Percentiles rank a stretch among this genome's conserved stretches.
These are phyloP conservation scores for Yueomyces sinensis DNA, from an alignment of 805 yeast genomes.

Conservation along the genomic window DNA sequence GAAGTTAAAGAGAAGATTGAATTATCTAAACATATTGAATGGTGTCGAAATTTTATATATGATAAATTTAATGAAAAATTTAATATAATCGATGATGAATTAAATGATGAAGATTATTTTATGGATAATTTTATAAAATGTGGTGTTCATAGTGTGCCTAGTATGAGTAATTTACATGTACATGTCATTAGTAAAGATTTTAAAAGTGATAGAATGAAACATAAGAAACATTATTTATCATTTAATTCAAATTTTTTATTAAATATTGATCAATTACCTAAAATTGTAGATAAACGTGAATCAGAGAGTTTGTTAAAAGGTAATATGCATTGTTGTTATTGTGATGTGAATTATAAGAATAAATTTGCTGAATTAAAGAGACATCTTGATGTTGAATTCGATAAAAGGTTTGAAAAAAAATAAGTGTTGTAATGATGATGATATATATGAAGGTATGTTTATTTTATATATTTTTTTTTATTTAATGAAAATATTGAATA, in stretches of 20 bases:
- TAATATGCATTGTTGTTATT: slow-evolving; percentile 31
- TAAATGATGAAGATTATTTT: slow-evolving; percentile 10
- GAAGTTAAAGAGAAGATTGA: slow-evolving; percentile 26
- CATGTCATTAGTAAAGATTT: slow-evolving; percentile 63
- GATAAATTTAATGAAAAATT: slow-evolving; percentile 9
- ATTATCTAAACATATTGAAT: slow-evolving; percentile 20
- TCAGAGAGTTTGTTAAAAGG: slow-evolving; percentile 4
- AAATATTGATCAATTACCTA: slow-evolving; percentile 1
- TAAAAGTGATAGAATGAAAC: slow-evolving; percentile 38
- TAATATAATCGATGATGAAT: slow-evolving; percentile 6
- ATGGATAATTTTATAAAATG: slow-evolving; percentile 26
- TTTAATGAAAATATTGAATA: too few relatives aligned
- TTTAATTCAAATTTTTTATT: slow-evolving; percentile 52
- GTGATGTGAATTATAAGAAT: slow-evolving; percentile 29
- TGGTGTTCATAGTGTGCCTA: slow-evolving; percentile 64
- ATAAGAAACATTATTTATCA: slow-evolving; percentile 56
- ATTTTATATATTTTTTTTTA: slow-evolving; percentile 2
- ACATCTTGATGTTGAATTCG: slow-evolving; percentile 29
- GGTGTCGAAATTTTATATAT: slow-evolving; percentile 20
- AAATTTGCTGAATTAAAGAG: slow-evolving; percentile 30
- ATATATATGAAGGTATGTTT: slow-evolving; percentile 1
- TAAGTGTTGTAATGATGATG: too few relatives aligned
- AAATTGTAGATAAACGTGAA: neutral
- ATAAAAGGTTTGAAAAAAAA: slow-evolving; percentile 12
- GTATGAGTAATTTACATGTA: slow-evolving; percentile 54